Percentiles rank a stretch among this genome's conserved stretches.
Evolutionary conservation across 805 yeast genomes (phyloP).

Genomic region (Monosporozyma unispora): DNA sequence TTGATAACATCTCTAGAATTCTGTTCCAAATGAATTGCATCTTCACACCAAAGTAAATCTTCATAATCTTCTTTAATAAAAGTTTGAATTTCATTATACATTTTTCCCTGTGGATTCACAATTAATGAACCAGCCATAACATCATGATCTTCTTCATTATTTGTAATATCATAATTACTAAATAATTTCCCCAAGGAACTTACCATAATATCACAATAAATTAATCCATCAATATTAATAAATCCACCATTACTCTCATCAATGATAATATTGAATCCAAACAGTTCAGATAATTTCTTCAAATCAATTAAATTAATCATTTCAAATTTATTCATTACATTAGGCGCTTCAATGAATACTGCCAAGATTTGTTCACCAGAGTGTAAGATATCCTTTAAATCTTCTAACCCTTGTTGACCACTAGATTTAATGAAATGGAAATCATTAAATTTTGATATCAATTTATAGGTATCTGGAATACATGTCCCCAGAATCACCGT

Average conservation of each 20-base stretch:
- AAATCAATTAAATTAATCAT: conserved; percentile 70
- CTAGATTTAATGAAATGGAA: conserved; percentile 80
- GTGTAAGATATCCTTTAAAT: conserved; percentile 52
- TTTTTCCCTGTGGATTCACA: conserved; percentile 55
- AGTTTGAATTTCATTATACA: conserved; percentile 36
- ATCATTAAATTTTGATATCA: conserved; percentile 86
- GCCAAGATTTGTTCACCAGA: conserved; percentile 62
- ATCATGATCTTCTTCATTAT: conserved; percentile 50
- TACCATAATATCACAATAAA: conserved; percentile 78
- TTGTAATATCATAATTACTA: conserved; percentile 28
- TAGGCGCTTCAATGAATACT: conserved; percentile 87
- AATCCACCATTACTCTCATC: conserved; percentile 95
- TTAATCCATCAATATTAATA: conserved; percentile 69
- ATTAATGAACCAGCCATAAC: conserved; percentile 91
- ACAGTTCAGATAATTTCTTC: conserved; percentile 55
- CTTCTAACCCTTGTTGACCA: conserved; percentile 44
- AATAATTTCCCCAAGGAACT: conserved; percentile 87
- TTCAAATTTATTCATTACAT: conserved; percentile 73
- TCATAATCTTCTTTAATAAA: conserved; percentile 45
- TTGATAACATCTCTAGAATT: conserved; percentile 81
- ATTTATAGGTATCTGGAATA: conserved; percentile 83
- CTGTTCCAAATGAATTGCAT: conserved; percentile 83
- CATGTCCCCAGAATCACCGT: conserved; percentile 95
- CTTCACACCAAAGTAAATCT: conserved; percentile 84
- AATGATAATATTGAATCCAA: conserved; percentile 68